phyloP scores from a whole-genome alignment of 257 asterid species.

The Nicotiana otophora region DNA sequence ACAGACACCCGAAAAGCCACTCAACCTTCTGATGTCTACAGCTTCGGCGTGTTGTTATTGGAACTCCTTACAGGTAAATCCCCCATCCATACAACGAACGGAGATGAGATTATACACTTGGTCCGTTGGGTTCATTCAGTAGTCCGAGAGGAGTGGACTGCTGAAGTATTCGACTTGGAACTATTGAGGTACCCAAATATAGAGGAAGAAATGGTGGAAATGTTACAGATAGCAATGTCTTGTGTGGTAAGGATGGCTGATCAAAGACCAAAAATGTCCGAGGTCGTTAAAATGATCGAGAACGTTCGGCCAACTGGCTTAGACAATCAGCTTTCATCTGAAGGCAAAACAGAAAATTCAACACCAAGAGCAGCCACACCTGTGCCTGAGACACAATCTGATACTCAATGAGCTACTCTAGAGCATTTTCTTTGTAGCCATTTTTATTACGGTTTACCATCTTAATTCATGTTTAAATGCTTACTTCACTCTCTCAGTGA shows the following conservation, averaged over 20 bases:
- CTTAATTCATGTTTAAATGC: background rate
- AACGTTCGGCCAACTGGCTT: constrained; percentile 24
- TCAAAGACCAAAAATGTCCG: constrained; percentile 64
- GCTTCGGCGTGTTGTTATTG: constrained; percentile 67
- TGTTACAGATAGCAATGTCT: constrained; percentile 67
- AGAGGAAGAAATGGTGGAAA: constrained; percentile 76
- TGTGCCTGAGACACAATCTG: background rate
- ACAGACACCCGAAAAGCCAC: constrained; percentile 60
- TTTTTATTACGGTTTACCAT: background rate
- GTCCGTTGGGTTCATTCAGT: constrained; percentile 89
- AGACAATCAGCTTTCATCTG: constrained; percentile 17
- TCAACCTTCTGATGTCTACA: constrained; percentile 67
- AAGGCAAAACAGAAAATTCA: constrained; percentile 22
- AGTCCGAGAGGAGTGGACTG: constrained; percentile 88
- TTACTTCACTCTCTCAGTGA: constrained; percentile 45
- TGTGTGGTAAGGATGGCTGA: constrained; percentile 61
- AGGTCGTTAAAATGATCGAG: constrained; percentile 57
- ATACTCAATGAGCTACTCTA: background rate
- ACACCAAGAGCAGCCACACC: constrained; percentile 25
- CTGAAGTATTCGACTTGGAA: constrained; percentile 74
- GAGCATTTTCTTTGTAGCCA: background rate
- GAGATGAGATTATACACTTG: constrained; percentile 59
- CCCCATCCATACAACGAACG: constrained; percentile 55
- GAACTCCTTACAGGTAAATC: constrained; percentile 73
- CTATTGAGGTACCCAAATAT: constrained; percentile 58